A percentile compares a stretch with the other conserved stretches of the same genome.
Evolutionary conservation across 2,329 filamentous ascomycete species (phyloP).

Genomic region (Cytospora chrysosperma): DNA sequence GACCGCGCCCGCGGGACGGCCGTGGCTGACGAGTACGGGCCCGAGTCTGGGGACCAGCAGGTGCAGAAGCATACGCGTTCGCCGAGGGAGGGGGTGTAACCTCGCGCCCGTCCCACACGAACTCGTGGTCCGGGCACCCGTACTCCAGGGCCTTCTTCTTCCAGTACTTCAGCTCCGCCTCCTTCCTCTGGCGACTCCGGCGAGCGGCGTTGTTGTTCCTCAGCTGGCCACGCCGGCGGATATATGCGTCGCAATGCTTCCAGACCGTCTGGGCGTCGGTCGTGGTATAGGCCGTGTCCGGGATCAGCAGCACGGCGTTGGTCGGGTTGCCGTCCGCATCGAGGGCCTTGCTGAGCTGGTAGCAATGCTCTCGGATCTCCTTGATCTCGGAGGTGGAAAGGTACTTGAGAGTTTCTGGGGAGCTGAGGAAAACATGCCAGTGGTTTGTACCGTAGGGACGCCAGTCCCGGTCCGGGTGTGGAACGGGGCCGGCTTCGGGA

Average conservation of each 20-base stretch:
- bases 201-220: constrained; percentile 22
- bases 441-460: constrained; percentile 19
- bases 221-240: constrained; percentile 22
- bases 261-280: constrained; percentile 21
- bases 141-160: constrained; percentile 10
- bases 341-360: background rate
- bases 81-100: background rate
- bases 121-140: constrained; percentile 14
- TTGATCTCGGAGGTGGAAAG: constrained; percentile 20
- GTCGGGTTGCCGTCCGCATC: background rate
- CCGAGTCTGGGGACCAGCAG: background rate
- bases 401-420: constrained; percentile 7
- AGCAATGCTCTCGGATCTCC: constrained; percentile 22
- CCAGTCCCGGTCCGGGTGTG: constrained; percentile 16
- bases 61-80: background rate
- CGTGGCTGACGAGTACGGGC: background rate
- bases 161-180: constrained; percentile 20
- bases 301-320: background rate
- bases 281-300: background rate
- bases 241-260: constrained; percentile 21
- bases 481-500: background rate
- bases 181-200: constrained; percentile 15
- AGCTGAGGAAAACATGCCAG: constrained; percentile 15
- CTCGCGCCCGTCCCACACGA: background rate
- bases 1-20: background rate